These are phyloP conservation scores for Oryza glaberrima DNA, from an alignment of 176 grass and related monocot genomes.

Conservation along the genomic window DNA sequence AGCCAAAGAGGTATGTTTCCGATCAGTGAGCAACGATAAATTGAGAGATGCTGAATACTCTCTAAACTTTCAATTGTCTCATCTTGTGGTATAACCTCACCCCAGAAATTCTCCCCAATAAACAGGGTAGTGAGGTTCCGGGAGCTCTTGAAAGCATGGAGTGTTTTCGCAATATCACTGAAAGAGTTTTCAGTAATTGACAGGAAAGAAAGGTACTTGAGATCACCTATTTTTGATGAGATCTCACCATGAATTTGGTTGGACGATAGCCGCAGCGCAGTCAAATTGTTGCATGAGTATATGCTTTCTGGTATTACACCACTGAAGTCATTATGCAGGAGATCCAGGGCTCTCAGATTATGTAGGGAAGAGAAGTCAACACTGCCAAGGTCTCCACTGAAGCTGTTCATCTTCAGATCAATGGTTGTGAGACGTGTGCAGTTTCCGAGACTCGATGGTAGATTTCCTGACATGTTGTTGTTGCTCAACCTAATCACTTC, in stretches of 20 bases:
- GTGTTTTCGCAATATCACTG: background rate
- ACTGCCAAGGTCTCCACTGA: conserved; percentile 3
- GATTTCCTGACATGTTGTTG: conserved; percentile 33
- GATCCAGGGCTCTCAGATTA: conserved; percentile 37
- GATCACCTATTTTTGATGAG: background rate
- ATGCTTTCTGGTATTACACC: conserved; percentile 50
- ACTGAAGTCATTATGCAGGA: background rate
- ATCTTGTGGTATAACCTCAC: no score
- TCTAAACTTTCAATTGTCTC: background rate
- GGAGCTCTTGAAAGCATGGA: no score
- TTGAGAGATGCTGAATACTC: conserved; percentile 1
- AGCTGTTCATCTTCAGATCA: conserved; percentile 10
- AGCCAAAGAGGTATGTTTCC: conserved; percentile 43
- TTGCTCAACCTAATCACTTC: conserved; percentile 17
- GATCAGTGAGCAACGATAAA: background rate
- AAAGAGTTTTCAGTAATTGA: conserved; percentile 12
- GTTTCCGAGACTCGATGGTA: conserved; percentile 27
- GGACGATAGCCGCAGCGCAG: background rate
- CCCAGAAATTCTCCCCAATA: no score
- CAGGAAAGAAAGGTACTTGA: conserved; percentile 29
- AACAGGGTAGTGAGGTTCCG: no score
- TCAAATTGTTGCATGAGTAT: conserved; percentile 41
- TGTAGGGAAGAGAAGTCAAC: conserved; percentile 45
- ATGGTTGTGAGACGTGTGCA: conserved; percentile 37
- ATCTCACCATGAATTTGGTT: conserved; percentile 16